Evolutionary conservation across 108 stramenopile genomes (phyloP).

Genomic region (Schizochytrium sp.): DNA sequence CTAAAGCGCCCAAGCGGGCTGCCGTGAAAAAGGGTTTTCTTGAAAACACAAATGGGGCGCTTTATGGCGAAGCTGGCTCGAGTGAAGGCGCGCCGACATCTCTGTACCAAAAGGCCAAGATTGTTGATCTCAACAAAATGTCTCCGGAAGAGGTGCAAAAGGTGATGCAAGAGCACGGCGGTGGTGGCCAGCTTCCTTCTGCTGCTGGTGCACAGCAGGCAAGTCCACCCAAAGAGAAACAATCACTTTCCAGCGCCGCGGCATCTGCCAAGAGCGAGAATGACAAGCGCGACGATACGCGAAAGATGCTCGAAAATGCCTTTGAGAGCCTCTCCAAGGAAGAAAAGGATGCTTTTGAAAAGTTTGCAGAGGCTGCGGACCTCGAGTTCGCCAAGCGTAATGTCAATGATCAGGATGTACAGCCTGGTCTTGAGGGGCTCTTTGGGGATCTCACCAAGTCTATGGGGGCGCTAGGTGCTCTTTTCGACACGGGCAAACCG

Average conservation of each 20-base stretch:
- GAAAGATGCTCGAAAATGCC: background rate
- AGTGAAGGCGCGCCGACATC: background rate
- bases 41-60: background rate
- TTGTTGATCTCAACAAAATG: constrained; percentile 3
- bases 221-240: background rate
- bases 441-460: background rate
- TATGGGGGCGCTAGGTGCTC: background rate
- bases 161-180: background rate
- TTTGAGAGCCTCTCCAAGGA: background rate
- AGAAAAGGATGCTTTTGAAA: background rate
- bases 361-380: background rate
- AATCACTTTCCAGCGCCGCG: background rate
- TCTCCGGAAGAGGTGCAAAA: background rate
- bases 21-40: background rate
- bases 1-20: background rate
- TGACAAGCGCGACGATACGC: background rate
- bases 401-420: background rate
- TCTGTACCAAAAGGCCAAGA: background rate
- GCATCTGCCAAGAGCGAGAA: background rate
- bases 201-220: too few relatives aligned
- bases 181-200: background rate
- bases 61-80: background rate
- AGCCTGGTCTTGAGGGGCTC: background rate
- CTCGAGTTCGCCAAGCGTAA: background rate
- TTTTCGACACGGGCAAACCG: background rate